Evolutionary conservation across 768 basidiomycete species (phyloP), one percentile per base, ranked within the genome.

Genomic region (Rhodotorula paludigena): DNA sequence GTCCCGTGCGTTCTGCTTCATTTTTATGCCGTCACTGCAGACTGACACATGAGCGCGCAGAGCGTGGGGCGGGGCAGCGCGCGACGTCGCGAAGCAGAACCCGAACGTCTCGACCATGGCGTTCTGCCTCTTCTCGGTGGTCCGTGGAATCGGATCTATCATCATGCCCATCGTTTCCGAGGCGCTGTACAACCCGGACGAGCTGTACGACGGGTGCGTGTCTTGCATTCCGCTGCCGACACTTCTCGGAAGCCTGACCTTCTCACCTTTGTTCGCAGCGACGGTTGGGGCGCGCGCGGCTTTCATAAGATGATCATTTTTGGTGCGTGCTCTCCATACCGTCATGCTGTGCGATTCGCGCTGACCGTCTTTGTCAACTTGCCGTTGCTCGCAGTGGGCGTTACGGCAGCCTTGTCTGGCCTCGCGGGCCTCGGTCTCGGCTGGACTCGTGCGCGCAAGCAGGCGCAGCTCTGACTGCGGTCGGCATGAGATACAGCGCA

Each of bases 271-370:
- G 33, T 23, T 0, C 57, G 44, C 53, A 66, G 65, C 5, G 25
- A 38, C 16, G 35, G 16, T 2, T 66, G 59, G 59, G 65, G 65
- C 28, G 8, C 53, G 16, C 57, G 51, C 44, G 66, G 66, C 5
- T 67, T 67, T 44, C 25, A n/a, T 23, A 36, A 53, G 48, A 62
- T 62, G 44, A 67, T 67, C 49, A n/a, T 62, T 12, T 67, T 67
- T 28, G 57, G 56, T 45, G 28, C 41, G 52, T 53, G 21, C 15
- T 7, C 10, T n/a, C 28, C n/a, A 15, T 41, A 10, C n/a, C 5
- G 12, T 33, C 16, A 8, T 51, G 16, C 9, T 4, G 32, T 6
- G 14, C 25, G 15, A 8, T n/a, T 25, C 23, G 7, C 16, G 20
- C 55, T 15, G 38, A 16, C 38, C 38, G 30, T 18, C 36, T 21